A percentile compares a stretch with the other conserved stretches of the same genome.
These are phyloP conservation scores for Anthracocystis setariae DNA, from an alignment of 1,284 basidiomycete species.

Conservation along the genomic window DNA sequence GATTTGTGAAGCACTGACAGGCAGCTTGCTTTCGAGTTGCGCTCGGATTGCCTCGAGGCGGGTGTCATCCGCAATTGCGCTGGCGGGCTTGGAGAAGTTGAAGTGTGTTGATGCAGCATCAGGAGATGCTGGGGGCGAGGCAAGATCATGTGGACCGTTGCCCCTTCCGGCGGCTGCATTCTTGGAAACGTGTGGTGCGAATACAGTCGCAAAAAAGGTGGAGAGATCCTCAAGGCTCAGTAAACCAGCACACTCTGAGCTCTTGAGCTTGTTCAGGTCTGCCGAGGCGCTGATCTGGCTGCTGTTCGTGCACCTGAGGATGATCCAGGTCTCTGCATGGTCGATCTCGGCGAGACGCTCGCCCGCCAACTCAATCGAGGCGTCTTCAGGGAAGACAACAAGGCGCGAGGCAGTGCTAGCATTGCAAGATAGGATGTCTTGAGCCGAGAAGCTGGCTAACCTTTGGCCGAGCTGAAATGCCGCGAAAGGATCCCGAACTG, in stretches of 20 bases:
- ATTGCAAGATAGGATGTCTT: conserved; percentile 29
- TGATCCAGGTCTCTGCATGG: conserved; percentile 30
- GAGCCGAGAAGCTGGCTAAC: conserved; percentile 22
- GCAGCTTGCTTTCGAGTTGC: conserved; percentile 7
- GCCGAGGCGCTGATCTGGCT: neutral
- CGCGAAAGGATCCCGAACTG: conserved; percentile 22
- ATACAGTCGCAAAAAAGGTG: conserved; percentile 37
- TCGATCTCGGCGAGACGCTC: conserved; percentile 24
- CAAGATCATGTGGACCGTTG: conserved; percentile 5
- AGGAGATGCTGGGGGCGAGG: conserved; percentile 40
- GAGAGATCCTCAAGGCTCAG: conserved; percentile 40
- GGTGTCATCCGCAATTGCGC: neutral
- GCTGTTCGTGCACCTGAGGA: conserved; percentile 9
- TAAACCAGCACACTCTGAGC: conserved; percentile 32
- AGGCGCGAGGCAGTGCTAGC: conserved; percentile 17
- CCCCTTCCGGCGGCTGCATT: neutral
- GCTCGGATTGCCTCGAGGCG: conserved; percentile 11
- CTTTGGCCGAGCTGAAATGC: conserved; percentile 16
- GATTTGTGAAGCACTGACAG: conserved; percentile 20
- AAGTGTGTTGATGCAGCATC: neutral
- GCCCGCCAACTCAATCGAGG: conserved; percentile 39
- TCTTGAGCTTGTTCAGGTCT: conserved; percentile 12
- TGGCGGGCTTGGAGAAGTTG: neutral
- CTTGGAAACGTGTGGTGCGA: conserved; percentile 22
- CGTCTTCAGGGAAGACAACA: conserved; percentile 16